Base-by-base conservation (phyloP, 768 basidiomycete genomes). In the Mycena metata region DNA sequence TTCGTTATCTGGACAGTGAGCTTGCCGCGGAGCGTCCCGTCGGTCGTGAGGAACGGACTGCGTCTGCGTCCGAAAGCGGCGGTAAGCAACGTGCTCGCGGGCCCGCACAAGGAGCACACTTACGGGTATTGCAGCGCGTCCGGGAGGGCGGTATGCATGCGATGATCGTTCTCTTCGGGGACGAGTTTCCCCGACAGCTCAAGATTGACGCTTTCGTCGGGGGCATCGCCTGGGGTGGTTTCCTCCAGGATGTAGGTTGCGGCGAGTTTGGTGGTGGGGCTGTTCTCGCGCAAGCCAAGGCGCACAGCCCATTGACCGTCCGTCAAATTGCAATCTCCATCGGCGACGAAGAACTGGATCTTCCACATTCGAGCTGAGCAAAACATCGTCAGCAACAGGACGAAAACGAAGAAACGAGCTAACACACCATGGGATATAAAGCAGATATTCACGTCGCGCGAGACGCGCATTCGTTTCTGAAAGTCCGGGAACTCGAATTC, bases 401-500 rank as follows among this genome's bases (percentile, higher is more conserved):
- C n/a, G 17, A 11, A 1, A 19, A 42, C 26, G 4, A 19, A 58
- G 8, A 43, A n/a, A 33, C 17, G 21, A 45, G 56, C 30, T 3
- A 16, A 42, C 79, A 17, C 63, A 84, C 86, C 85, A 76, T 82
- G 78, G 9, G 86, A 83, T 35, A 87, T 83, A 59, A 88, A 88
- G 60, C 87, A 85, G n/a, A 85, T 69, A 2, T 57, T 46, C 51
- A 85, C 79, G 16, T 70, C 41, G 51, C 79, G 78, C 30, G 79
- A 76, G n/a, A 86, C 78, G 8, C 85, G 78, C 84, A 88, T 84
- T 10, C 86, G 82, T 67, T 81, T 82, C 73, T 85, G 85, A 77
- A 86, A 88, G 50, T 82, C 73, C n/a, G 79, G 74, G 8, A 83
- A 76, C 36, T 73, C 75, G 33, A 85, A 79, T 12, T 71, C 70